Conservation (phyloP, 2,329 filamentous ascomycete species). For the Calonectria pauciramosa region DNA sequence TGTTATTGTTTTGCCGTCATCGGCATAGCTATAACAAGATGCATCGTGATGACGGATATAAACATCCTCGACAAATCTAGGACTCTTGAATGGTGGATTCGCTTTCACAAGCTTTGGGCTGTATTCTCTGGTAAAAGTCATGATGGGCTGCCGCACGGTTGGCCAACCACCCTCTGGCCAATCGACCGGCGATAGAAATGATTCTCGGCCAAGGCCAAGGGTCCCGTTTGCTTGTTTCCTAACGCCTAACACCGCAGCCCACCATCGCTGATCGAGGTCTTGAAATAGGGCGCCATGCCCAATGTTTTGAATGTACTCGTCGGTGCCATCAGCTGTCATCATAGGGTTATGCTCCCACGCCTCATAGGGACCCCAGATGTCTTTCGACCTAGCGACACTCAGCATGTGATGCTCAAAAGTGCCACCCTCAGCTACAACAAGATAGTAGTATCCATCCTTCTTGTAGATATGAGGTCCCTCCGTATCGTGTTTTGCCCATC, state of each 20-base stretch:
- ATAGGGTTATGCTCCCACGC: conserved; percentile 59
- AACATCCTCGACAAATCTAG: neutral
- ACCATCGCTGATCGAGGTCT: conserved; percentile 43
- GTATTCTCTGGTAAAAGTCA: neutral
- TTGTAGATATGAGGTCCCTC: conserved; percentile 58
- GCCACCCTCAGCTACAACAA: conserved; percentile 64
- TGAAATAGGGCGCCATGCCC: conserved; percentile 63
- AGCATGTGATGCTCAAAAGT: conserved; percentile 58
- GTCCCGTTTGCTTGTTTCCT: conserved; percentile 7
- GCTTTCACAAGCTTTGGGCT: neutral
- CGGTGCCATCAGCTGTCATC: conserved; percentile 54
- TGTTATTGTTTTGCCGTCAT: neutral
- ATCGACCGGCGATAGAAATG: neutral
- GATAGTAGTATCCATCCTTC: conserved; percentile 61
- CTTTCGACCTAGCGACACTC: conserved; percentile 58
- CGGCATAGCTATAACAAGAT: neutral
- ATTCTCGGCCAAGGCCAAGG: neutral
- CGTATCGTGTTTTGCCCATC: conserved; percentile 5
- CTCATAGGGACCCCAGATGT: conserved; percentile 59
- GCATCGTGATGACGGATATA: conserved; percentile 2
- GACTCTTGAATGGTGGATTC: neutral
- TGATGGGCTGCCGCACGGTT: neutral
- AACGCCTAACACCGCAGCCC: conserved; percentile 20
- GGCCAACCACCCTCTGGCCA: conserved; percentile 1
- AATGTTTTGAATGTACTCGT: conserved; percentile 57